Conservation (phyloP, 768 basidiomycete species). For the Boletus sp. region DNA sequence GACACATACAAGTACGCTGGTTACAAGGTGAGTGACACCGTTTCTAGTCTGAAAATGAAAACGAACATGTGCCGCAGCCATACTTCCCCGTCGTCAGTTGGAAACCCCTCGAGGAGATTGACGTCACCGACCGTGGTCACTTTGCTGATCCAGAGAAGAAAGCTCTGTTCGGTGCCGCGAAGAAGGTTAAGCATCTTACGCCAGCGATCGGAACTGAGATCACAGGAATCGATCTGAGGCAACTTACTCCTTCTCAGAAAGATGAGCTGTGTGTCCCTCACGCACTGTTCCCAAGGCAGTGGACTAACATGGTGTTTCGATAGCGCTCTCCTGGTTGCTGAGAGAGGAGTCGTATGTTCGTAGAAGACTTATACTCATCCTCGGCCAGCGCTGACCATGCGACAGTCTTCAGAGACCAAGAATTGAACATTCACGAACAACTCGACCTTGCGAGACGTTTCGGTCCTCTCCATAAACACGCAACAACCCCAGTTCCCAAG, state of each 20-base stretch:
- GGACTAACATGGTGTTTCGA: constrained; percentile 9
- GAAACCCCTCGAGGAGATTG: constrained; percentile 57
- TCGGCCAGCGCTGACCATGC: neutral
- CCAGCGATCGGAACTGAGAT: constrained; percentile 77
- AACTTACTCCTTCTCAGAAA: constrained; percentile 65
- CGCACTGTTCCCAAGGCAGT: neutral
- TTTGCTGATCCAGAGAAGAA: constrained; percentile 70
- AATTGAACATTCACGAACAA: constrained; percentile 64
- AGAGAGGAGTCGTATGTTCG: constrained; percentile 76
- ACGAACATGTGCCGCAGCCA: constrained; percentile 42
- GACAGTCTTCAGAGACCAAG: constrained; percentile 74
- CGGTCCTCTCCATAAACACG: constrained; percentile 79
- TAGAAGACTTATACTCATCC: neutral
- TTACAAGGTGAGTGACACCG: constrained; percentile 48
- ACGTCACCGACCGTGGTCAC: constrained; percentile 66
- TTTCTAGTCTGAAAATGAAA: neutral
- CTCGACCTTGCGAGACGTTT: constrained; percentile 70
- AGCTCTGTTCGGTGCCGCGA: constrained; percentile 59
- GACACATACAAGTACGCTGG: constrained; percentile 51
- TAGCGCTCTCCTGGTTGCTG: constrained; percentile 71
- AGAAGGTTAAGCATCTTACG: constrained; percentile 65
- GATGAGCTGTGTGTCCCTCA: constrained; percentile 64
- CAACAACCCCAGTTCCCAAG: constrained; percentile 73
- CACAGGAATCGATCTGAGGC: constrained; percentile 67
- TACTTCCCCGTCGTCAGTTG: constrained; percentile 61